Conservation (phyloP, 441 rosid genomes). For the Monsonia emarginata region DNA sequence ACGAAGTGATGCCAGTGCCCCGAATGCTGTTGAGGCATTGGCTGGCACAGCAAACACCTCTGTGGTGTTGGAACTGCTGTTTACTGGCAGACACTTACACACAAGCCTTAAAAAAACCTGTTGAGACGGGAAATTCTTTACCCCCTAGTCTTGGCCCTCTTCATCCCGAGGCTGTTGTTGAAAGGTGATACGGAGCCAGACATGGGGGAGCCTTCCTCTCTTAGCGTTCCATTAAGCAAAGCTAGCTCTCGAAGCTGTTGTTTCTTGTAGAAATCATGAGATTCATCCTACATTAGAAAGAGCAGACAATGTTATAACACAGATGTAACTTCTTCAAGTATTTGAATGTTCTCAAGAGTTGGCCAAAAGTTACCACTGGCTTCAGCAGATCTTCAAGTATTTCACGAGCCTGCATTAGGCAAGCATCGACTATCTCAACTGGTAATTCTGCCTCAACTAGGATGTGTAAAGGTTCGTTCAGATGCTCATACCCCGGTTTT, state of each 20-base stretch:
- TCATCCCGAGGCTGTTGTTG: conserved; percentile 89
- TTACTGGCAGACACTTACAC: conserved; percentile 28
- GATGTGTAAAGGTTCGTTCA: conserved; percentile 89
- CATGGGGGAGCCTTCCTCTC: conserved; percentile 94
- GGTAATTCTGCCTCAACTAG: conserved; percentile 93
- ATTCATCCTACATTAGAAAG: conserved; percentile 50
- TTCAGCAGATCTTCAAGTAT: conserved; percentile 82
- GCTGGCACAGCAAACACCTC: conserved; percentile 27
- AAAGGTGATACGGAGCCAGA: conserved; percentile 88
- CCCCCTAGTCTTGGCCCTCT: conserved; percentile 90
- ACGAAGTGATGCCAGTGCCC: conserved; percentile 37
- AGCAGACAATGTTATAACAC: background rate
- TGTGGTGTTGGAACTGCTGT: conserved; percentile 26
- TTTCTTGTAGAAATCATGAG: conserved; percentile 90
- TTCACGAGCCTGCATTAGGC: conserved; percentile 86
- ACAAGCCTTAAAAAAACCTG: conserved; percentile 28
- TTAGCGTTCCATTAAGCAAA: conserved; percentile 75
- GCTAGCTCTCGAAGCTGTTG: conserved; percentile 94
- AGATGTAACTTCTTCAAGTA: background rate
- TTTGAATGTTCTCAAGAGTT: background rate
- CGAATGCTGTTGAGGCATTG: conserved; percentile 35
- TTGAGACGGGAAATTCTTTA: conserved; percentile 18
- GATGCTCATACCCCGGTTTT: conserved; percentile 95
- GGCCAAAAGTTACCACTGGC: conserved; percentile 51
- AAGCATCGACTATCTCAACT: conserved; percentile 76